Conservation (phyloP, 306 rosid species). For the Macrotyloma uniflorum region DNA sequence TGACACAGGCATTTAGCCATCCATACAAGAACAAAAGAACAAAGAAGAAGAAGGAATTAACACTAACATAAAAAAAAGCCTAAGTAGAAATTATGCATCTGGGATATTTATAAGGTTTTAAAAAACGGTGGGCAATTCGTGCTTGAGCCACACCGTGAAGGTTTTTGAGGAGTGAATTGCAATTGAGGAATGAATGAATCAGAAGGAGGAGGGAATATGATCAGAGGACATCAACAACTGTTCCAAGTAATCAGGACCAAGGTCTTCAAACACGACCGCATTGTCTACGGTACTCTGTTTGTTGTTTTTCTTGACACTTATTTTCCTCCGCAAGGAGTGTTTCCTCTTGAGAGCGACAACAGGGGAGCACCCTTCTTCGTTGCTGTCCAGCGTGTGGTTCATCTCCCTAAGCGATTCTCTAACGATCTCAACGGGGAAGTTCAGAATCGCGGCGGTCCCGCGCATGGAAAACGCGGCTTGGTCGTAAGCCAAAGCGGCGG, state of each 20-base stretch:
- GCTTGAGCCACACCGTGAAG: not conserved
- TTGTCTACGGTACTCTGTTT: conserved; percentile 56
- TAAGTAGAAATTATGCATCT: not conserved
- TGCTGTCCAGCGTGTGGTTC: conserved; percentile 35
- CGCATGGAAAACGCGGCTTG: conserved; percentile 95
- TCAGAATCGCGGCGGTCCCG: conserved; percentile 78
- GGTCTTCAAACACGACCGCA: conserved; percentile 87
- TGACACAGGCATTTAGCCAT: not conserved
- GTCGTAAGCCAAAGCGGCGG: conserved; percentile 90
- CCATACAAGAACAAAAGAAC: not conserved
- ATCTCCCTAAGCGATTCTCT: conserved; percentile 73
- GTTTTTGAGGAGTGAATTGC: not conserved
- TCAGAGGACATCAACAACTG: conserved; percentile 68
- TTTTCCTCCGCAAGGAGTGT: conserved; percentile 79
- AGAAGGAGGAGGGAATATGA: conserved; percentile 34
- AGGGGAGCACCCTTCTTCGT: conserved; percentile 75
- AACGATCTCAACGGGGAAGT: conserved; percentile 77
- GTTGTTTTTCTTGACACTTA: conserved; percentile 50
- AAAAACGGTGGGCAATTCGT: not conserved
- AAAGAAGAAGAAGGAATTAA: conserved; percentile 16
- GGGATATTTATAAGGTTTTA: not conserved
- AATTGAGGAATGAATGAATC: not conserved
- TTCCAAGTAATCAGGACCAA: conserved; percentile 91
- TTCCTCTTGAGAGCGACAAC: conserved; percentile 87
- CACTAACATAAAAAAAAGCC: not conserved